These are phyloP conservation scores for Sinapis alba DNA, from an alignment of 441 rosid species.

Conservation along the genomic window DNA sequence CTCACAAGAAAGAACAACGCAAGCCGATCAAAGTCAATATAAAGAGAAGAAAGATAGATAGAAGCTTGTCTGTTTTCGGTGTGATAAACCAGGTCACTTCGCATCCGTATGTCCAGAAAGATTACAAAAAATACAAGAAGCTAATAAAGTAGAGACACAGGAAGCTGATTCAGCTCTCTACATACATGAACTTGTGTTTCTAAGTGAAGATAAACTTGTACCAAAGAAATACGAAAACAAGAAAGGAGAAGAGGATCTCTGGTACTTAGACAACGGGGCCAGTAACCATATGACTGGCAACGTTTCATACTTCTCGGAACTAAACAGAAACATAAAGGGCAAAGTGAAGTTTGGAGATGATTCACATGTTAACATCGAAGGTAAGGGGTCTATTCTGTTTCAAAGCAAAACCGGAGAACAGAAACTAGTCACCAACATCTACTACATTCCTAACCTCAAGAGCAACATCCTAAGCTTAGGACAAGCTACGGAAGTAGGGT, in stretches of 20 bases:
- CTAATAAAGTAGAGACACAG: too few relatives aligned
- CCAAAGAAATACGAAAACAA: not conserved
- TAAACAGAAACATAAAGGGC: rapidly evolving
- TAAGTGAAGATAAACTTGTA: not conserved
- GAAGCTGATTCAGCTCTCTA: too few relatives aligned
- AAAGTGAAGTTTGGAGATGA: not conserved
- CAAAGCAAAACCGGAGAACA: too few relatives aligned
- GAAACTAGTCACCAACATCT: too few relatives aligned
- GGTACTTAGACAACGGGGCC: not conserved
- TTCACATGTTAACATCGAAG: not conserved
- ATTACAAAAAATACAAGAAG: too few relatives aligned
- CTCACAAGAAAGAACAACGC: not conserved
- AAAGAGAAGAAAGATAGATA: not conserved
- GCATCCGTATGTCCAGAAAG: not conserved
- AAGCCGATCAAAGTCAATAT: not conserved
- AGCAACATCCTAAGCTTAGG: too few relatives aligned
- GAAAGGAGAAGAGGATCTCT: not conserved
- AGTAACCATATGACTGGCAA: not conserved
- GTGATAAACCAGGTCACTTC: not conserved
- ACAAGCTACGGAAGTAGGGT: too few relatives aligned
- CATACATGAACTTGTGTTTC: not conserved
- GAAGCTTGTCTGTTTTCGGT: not conserved
- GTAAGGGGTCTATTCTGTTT: not conserved
- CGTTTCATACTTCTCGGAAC: not conserved
- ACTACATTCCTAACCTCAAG: too few relatives aligned